phyloP scores from a whole-genome alignment of 2,329 filamentous ascomycete genomes.

The Neofusicoccum kwambonambiense region DNA sequence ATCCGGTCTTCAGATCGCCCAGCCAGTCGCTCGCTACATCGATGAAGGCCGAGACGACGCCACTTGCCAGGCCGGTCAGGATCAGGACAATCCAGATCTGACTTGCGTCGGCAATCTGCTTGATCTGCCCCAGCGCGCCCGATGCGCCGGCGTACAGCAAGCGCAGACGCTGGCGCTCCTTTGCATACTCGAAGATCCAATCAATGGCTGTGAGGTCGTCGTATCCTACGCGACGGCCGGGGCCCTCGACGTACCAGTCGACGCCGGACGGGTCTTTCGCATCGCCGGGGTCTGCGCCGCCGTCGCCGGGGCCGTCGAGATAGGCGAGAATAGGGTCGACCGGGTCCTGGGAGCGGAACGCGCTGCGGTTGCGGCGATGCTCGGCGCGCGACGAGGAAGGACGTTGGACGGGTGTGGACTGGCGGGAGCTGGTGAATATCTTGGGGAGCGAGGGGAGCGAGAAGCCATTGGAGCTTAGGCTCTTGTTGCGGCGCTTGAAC shows the following conservation, averaged over 20 bases:
- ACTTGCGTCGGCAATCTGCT: constrained; percentile 75
- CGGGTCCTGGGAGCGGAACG: constrained; percentile 27
- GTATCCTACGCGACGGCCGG: constrained; percentile 86
- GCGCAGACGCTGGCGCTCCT: constrained; percentile 86
- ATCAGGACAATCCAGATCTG: constrained; percentile 92
- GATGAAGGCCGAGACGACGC: constrained; percentile 81
- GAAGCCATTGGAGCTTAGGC: constrained; percentile 34
- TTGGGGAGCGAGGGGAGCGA: constrained; percentile 44
- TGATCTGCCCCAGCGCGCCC: constrained; percentile 70
- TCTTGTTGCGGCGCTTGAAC: constrained; percentile 69
- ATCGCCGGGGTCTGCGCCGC: constrained; percentile 40
- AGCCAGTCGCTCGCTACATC: constrained; percentile 92
- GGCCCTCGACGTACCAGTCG: constrained; percentile 91
- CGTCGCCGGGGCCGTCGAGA: constrained; percentile 39
- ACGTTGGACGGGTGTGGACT: constrained; percentile 23
- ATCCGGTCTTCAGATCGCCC: constrained; percentile 86
- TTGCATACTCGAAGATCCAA: constrained; percentile 99
- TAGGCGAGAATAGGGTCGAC: constrained; percentile 44
- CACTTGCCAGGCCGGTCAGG: constrained; percentile 79
- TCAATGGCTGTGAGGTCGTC: constrained; percentile 97
- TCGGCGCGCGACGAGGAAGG: constrained; percentile 30
- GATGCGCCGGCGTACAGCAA: constrained; percentile 65
- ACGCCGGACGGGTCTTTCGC: constrained; percentile 45
- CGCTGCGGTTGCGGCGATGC: constrained; percentile 29
- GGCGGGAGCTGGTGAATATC: constrained; percentile 43